phyloP scores from a whole-genome alignment of 2,329 filamentous ascomycete genomes.

The Fusarium tuaranense region DNA sequence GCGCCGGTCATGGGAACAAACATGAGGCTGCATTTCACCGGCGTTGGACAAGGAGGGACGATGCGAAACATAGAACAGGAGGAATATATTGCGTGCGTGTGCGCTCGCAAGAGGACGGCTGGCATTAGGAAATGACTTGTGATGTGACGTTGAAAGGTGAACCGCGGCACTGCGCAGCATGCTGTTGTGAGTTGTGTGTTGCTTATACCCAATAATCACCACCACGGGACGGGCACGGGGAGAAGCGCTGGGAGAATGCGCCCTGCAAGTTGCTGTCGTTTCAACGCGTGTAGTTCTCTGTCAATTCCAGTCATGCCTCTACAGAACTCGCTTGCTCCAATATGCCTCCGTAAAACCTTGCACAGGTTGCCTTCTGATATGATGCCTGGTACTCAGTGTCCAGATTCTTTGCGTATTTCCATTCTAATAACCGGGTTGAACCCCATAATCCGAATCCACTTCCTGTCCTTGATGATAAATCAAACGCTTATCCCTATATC shows the following conservation, averaged over 20 bases:
- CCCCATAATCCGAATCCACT: background rate
- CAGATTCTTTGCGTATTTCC: conserved; percentile 8
- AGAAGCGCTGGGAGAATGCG: conserved; percentile 19
- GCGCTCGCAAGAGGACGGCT: conserved; percentile 11
- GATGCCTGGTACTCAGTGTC: background rate
- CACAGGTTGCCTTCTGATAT: background rate
- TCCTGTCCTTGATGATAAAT: background rate
- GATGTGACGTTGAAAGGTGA: conserved; percentile 15
- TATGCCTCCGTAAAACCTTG: background rate
- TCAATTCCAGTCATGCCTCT: conserved; percentile 6
- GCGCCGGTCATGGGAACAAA: conserved; percentile 2
- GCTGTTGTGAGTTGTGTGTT: background rate
- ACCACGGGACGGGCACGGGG: conserved; percentile 7
- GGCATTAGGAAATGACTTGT: background rate
- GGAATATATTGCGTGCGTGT: background rate
- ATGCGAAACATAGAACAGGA: conserved; percentile 17
- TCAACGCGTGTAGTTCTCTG: conserved; percentile 16
- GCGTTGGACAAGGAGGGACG: conserved; percentile 14
- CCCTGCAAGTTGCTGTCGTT: conserved; percentile 12
- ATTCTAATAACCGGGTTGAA: background rate
- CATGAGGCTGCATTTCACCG: conserved; percentile 24
- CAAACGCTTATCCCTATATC: conserved; percentile 5
- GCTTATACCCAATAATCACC: conserved; percentile 8
- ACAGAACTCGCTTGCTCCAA: background rate
- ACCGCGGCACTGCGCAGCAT: background rate